These are phyloP conservation scores for Sodiomyces alkalinus DNA, from an alignment of 2,329 filamentous ascomycete species.

Conservation along the genomic window DNA sequence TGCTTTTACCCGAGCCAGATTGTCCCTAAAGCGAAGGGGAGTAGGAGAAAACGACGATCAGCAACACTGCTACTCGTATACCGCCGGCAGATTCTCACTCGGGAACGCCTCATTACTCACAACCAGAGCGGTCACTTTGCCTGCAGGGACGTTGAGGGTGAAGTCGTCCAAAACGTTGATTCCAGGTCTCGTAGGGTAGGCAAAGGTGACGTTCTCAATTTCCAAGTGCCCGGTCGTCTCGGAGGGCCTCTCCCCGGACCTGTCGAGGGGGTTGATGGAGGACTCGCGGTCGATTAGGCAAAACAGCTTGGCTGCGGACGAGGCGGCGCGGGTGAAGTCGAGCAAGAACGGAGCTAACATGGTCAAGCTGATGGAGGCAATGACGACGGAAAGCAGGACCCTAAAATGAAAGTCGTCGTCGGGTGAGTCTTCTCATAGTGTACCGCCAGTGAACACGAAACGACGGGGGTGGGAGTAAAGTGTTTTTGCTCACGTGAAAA, in stretches of 20 bases:
- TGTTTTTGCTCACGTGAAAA: conserved; percentile 23
- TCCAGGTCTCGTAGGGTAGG: conserved; percentile 28
- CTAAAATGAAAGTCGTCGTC: neutral
- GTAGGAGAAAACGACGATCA: too few species aligned
- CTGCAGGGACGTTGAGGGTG: conserved; percentile 24
- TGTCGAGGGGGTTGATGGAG: conserved; percentile 19
- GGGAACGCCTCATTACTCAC: too few species aligned
- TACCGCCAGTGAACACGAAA: too few species aligned
- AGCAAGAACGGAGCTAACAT: conserved; percentile 20
- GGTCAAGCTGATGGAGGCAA: conserved; percentile 20
- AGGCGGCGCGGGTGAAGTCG: conserved; percentile 21
- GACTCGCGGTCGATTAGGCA: conserved; percentile 21
- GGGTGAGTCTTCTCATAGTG: neutral
- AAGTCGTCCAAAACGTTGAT: conserved; percentile 25
- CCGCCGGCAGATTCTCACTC: too few species aligned
- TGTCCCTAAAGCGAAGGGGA: conserved; percentile 13
- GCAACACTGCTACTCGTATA: too few species aligned
- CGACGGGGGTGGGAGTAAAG: too few species aligned
- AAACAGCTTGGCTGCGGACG: conserved; percentile 20
- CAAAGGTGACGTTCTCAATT: conserved; percentile 24
- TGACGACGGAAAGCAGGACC: conserved; percentile 22
- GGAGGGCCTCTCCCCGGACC: conserved; percentile 14
- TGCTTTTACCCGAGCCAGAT: conserved; percentile 23
- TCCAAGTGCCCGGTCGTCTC: conserved; percentile 18
- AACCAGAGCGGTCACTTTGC: conserved; percentile 27